A percentile compares a stretch with the other conserved stretches of the same genome.
Conservation (phyloP, 106 monocot species). For the Dioscorea zingiberensis region DNA sequence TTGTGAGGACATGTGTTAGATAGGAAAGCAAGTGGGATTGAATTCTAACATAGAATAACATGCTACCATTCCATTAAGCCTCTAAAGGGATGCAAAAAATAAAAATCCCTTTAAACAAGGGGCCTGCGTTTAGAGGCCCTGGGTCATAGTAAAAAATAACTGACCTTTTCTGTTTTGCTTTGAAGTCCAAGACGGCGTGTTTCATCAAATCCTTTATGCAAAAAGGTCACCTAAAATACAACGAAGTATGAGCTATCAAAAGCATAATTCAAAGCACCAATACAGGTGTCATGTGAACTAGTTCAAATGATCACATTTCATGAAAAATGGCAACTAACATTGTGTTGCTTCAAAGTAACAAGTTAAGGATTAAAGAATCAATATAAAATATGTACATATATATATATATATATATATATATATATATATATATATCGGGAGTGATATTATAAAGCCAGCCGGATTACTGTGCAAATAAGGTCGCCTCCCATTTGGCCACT, state of each 20-base stretch:
- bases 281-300: too few species aligned
- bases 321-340: too few species aligned
- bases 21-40: neutral
- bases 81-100: neutral
- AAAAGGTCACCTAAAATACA: conserved; percentile 62
- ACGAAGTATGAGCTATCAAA: neutral
- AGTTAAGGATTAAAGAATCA: too few species aligned
- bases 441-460: too few species aligned
- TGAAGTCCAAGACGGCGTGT: conserved; percentile 85
- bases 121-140: neutral
- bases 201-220: conserved; percentile 97
- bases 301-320: too few species aligned
- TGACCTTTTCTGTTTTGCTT: conserved; percentile 86
- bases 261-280: neutral
- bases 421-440: too few species aligned
- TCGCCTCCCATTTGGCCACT: too few species aligned
- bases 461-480: too few species aligned
- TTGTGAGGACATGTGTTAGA: neutral
- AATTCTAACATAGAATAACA: neutral
- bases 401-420: too few species aligned
- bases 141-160: neutral
- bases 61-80: too few species aligned
- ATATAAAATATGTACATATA: too few species aligned
- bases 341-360: too few species aligned
- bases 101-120: neutral